Conservation (phyloP, 2,329 filamentous ascomycete genomes). For the Penicillium sp. region DNA sequence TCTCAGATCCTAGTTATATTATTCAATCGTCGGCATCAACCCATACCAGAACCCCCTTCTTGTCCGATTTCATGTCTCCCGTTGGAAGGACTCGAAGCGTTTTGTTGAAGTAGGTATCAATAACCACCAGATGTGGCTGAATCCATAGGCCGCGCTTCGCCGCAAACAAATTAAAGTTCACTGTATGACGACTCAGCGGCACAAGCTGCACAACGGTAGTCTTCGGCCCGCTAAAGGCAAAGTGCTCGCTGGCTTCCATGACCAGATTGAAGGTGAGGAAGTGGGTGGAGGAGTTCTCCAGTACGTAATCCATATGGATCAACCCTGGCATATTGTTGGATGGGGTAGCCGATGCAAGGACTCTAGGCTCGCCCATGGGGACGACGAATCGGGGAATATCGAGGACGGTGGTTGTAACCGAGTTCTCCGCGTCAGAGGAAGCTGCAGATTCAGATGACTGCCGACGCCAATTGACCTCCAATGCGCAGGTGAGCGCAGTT, state of each 20-base stretch:
- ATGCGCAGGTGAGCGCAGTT: constrained; percentile 68
- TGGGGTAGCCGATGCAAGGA: constrained; percentile 56
- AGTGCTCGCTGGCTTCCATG: constrained; percentile 90
- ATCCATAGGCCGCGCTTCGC: constrained; percentile 65
- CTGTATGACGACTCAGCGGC: constrained; percentile 71
- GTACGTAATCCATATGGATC: constrained; percentile 60
- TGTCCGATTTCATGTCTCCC: constrained; percentile 61
- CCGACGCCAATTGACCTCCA: constrained; percentile 76
- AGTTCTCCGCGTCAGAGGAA: constrained; percentile 25
- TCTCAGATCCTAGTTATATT: neutral
- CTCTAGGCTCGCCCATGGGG: constrained; percentile 80
- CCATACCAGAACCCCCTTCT: constrained; percentile 50
- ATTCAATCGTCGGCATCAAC: constrained; percentile 41
- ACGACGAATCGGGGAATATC: constrained; percentile 77
- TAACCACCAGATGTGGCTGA: constrained; percentile 69
- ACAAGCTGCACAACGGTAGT: constrained; percentile 74
- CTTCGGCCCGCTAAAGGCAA: constrained; percentile 90
- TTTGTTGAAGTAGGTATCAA: constrained; percentile 93
- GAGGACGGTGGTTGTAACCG: constrained; percentile 64
- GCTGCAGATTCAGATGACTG: constrained; percentile 34
- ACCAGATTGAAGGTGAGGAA: constrained; percentile 88
- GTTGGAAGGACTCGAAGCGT: constrained; percentile 76
- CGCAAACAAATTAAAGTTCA: constrained; percentile 74
- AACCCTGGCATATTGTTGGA: constrained; percentile 36
- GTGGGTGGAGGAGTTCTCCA: constrained; percentile 93